Base-by-base conservation (phyloP, 2,329 filamentous ascomycete genomes). In the Colletotrichum zoysiae region DNA sequence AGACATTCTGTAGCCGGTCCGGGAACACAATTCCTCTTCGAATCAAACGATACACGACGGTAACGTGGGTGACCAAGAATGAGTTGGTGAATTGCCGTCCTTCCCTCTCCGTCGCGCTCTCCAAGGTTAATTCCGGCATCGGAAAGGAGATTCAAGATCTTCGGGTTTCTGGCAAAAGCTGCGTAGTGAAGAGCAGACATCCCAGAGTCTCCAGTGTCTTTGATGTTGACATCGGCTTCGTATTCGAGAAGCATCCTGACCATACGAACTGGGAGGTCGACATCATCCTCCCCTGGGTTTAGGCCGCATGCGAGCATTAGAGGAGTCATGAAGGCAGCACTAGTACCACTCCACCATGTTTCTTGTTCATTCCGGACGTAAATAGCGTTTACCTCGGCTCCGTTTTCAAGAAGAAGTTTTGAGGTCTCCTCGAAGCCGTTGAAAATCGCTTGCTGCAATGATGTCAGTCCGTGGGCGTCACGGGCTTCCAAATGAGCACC, bases 291-390 rank as follows among this genome's bases (percentile, higher is more conserved):
- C 3, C 3, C 18, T 35, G 18, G 6, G 1, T 2, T 1, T 8
- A 56, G 9, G 8, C 53, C 33, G 12, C 53, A 56, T n/a, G 33
- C 53, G 18, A 56, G 33, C 53, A 56, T 56, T 16, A 56, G 33
- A 23, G 33, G 18, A 12, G 53, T 56, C 5, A 38, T n/a, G 11
- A 0, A n/a, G 18, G 2, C 26, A 55, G 16, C 14, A 30, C 48
- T 51, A 1, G 2, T 2, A 51, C 18, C 23, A 6, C 2, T 3
- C 23, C 23, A 14, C 26, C 7, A 14, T 0, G 12, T 16, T 1
- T 11, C 8, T 9, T 16, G 5, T 3, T 8, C 5, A 3, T 2
- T 8, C 3, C 3, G 1, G 12, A 8, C 23, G 7, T n/a, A 2
- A 3, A 5, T 5, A 3, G 18, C 53, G 7, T 35, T 56, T 3